A percentile compares a stretch with the other conserved stretches of the same genome.
Conservation (phyloP, 305 asterid genomes). For the Petunia hybrid region DNA sequence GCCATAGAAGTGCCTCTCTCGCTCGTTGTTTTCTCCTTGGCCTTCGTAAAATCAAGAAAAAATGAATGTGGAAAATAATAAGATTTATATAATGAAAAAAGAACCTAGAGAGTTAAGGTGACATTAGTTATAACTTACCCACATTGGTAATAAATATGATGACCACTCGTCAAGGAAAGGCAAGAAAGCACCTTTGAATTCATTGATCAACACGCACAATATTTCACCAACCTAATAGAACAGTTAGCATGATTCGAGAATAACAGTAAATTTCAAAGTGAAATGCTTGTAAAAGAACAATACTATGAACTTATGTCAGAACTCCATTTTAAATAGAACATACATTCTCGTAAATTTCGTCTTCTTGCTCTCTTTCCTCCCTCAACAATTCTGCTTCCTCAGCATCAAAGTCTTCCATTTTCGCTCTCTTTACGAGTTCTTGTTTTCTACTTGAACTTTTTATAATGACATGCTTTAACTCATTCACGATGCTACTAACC, state of each 20-base stretch:
- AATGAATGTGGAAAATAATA: too few relatives aligned
- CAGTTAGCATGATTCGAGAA: not conserved
- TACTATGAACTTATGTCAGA: too few relatives aligned
- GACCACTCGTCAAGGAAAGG: conserved; percentile 41
- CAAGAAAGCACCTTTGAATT: conserved; percentile 38
- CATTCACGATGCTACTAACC: conserved; percentile 41
- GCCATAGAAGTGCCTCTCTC: conserved; percentile 39
- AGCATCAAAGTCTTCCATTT: too few relatives aligned
- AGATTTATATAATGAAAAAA: too few relatives aligned
- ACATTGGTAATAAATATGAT: conserved; percentile 40
- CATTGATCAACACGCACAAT: not conserved
- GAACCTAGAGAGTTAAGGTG: not conserved
- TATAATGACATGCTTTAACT: conserved; percentile 33
- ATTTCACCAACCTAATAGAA: conserved; percentile 39
- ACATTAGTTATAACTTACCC: conserved; percentile 35
- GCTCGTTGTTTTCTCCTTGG: conserved; percentile 39
- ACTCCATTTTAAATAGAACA: too few relatives aligned
- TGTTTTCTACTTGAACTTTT: too few relatives aligned
- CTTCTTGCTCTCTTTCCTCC: conserved; percentile 44
- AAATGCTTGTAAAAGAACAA: too few relatives aligned
- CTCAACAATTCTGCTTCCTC: conserved; percentile 35
- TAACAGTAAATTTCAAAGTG: too few relatives aligned
- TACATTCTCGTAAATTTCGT: too few relatives aligned
- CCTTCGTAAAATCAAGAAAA: not conserved
- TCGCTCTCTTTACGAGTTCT: too few relatives aligned